Evolutionary conservation across 176 grass and related monocot species (phyloP).

Genomic region (Juncus inflexus): DNA sequence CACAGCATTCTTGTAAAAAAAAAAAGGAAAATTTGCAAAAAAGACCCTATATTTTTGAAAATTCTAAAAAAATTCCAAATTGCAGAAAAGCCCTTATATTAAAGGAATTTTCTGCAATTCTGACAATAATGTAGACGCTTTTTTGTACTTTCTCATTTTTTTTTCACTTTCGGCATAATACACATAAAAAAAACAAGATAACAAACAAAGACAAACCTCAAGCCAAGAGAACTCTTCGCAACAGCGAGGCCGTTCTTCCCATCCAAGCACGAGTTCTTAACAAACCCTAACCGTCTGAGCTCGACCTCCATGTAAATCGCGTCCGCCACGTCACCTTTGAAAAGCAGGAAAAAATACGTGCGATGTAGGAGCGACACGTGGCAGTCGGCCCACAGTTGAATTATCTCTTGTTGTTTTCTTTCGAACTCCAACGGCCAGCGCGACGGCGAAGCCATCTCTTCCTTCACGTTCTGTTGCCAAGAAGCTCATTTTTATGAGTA

Average conservation of each 20-base stretch:
- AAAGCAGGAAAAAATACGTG: conserved; percentile 89
- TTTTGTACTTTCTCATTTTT: no score
- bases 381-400: conserved; percentile 86
- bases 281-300: conserved; percentile 65
- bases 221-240: conserved; percentile 35
- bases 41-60: background rate
- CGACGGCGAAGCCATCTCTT: conserved; percentile 67
- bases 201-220: conserved; percentile 43
- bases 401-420: conserved; percentile 80
- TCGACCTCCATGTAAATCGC: conserved; percentile 99
- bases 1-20: no score
- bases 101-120: no score
- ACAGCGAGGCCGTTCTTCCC: conserved; percentile 28
- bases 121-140: no score
- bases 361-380: conserved; percentile 79
- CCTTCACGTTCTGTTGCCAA: conserved; percentile 43
- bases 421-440: conserved; percentile 75
- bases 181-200: background rate
- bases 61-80: background rate
- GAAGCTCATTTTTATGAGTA: no score
- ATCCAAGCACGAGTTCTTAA: conserved; percentile 53
- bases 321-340: conserved; percentile 89
- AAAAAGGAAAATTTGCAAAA: background rate
- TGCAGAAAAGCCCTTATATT: background rate
- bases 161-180: background rate